Conservation (phyloP, 805 yeast genomes). For the Pichia pseudocactophila region DNA sequence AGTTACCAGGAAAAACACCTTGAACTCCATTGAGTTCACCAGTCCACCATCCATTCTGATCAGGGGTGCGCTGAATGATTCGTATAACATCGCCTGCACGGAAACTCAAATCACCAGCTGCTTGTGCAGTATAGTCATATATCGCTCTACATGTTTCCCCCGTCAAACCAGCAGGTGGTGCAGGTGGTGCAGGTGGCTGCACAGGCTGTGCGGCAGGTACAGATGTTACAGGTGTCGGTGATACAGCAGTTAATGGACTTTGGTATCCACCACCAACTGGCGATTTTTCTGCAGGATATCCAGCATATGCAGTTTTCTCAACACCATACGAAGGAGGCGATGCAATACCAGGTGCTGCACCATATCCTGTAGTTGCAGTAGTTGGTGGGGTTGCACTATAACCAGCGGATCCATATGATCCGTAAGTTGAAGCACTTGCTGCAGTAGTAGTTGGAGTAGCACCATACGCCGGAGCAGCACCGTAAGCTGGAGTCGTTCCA, state of each 20-base stretch:
- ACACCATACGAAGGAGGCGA: background rate
- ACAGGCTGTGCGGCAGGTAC: conserved; percentile 10
- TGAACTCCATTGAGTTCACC: conserved; percentile 76
- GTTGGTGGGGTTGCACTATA: conserved; percentile 22
- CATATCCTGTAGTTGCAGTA: conserved; percentile 28
- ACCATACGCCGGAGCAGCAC: conserved; percentile 10
- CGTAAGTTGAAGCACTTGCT: conserved; percentile 29
- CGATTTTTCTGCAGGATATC: conserved; percentile 3
- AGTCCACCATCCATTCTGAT: conserved; percentile 97
- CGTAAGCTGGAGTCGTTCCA: conserved; percentile 26
- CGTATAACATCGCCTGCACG: conserved; percentile 83
- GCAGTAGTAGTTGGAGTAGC: conserved; percentile 7
- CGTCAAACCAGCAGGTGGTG: conserved; percentile 26
- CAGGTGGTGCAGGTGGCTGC: no score
- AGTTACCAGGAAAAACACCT: conserved; percentile 95
- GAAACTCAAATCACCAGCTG: conserved; percentile 83
- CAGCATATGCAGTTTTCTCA: background rate
- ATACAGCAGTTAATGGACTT: conserved; percentile 4
- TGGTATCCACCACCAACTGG: background rate
- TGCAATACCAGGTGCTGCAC: background rate
- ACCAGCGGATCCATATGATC: conserved; percentile 20
- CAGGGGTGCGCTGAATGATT: conserved; percentile 71
- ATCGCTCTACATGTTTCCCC: conserved; percentile 74
- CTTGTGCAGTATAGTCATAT: conserved; percentile 88
- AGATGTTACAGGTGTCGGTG: conserved; percentile 6